These are phyloP conservation scores for Claviceps humidiphila DNA, from an alignment of 2,329 filamentous ascomycete species.

Conservation along the genomic window DNA sequence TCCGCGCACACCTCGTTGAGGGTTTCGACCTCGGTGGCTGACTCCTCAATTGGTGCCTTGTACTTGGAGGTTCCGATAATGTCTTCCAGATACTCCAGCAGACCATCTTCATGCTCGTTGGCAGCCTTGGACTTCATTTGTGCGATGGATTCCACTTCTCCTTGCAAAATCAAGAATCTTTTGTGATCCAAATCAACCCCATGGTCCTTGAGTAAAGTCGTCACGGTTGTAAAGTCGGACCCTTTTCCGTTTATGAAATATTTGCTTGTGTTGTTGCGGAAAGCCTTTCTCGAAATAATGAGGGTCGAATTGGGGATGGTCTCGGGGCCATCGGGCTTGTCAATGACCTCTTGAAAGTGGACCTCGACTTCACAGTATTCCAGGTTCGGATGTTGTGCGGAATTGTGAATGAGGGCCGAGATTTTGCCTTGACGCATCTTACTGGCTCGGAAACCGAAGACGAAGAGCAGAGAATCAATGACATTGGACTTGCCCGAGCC, in stretches of 20 bases:
- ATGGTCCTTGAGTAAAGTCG: slow-evolving; percentile 69
- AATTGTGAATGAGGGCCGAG: slow-evolving; percentile 95
- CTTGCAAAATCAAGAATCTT: slow-evolving; percentile 91
- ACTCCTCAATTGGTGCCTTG: slow-evolving; percentile 92
- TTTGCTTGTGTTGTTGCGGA: slow-evolving; percentile 96
- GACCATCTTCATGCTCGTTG: slow-evolving; percentile 89
- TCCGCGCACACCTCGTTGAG: slow-evolving; percentile 92
- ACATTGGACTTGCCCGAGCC: slow-evolving; percentile 98
- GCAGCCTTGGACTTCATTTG: slow-evolving; percentile 98
- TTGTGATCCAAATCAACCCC: slow-evolving; percentile 97
- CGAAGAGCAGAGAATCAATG: slow-evolving; percentile 92
- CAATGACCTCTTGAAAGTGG: slow-evolving; percentile 90
- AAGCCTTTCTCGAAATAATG: slow-evolving; percentile 80
- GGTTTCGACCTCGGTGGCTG: slow-evolving; percentile 75
- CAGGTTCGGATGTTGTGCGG: slow-evolving; percentile 70
- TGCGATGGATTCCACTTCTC: slow-evolving; percentile 95
- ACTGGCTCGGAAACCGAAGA: slow-evolving; percentile 97
- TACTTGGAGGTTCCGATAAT: slow-evolving; percentile 99
- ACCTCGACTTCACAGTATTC: slow-evolving; percentile 93
- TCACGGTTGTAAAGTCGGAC: slow-evolving; percentile 87
- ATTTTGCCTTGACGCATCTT: slow-evolving; percentile 99
- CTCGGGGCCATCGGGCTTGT: slow-evolving; percentile 62
- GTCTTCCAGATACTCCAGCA: slow-evolving; percentile 93
- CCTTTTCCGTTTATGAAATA: slow-evolving; percentile 90
- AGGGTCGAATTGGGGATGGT: slow-evolving; percentile 74